These are phyloP conservation scores for Zizania latifolia DNA, from an alignment of 176 grass and related monocot species.

Conservation along the genomic window DNA sequence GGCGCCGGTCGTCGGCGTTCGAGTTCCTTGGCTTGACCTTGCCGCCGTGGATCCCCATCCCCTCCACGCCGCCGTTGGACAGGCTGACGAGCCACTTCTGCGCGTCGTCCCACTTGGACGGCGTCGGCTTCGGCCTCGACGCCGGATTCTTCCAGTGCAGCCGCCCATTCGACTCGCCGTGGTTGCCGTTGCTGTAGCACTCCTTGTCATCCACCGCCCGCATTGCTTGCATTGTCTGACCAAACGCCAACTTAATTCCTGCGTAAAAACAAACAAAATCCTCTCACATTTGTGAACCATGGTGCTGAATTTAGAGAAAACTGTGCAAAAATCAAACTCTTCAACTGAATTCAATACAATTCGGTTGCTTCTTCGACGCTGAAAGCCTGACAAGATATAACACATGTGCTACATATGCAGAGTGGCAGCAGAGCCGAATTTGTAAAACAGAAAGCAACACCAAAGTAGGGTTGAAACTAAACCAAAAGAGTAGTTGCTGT, in stretches of 20 bases:
- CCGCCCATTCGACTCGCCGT: slow-evolving; percentile 2
- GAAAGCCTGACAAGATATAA: background rate
- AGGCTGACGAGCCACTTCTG: slow-evolving; percentile 90
- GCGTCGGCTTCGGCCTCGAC: slow-evolving; percentile 56
- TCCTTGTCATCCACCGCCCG: slow-evolving; percentile 52
- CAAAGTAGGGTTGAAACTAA: background rate
- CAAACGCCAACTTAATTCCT: background rate
- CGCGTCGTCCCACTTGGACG: slow-evolving; percentile 96
- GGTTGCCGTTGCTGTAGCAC: slow-evolving; percentile 43
- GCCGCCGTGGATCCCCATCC: slow-evolving; percentile 23
- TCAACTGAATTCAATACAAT: background rate
- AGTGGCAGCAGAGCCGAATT: background rate
- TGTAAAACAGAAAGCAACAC: slow-evolving; percentile 14
- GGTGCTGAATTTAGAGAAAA: background rate
- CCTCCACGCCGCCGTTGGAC: slow-evolving; percentile 32
- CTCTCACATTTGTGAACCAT: background rate
- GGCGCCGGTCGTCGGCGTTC: slow-evolving; percentile 70
- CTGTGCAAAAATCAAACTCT: background rate
- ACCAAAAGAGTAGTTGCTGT: background rate
- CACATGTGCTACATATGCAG: background rate
- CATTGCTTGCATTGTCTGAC: slow-evolving; percentile 13
- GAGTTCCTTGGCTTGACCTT: slow-evolving; percentile 62
- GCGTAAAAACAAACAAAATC: background rate
- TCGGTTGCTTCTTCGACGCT: background rate
- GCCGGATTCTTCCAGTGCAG: slow-evolving; percentile 36